Percentiles rank a stretch among this genome's conserved stretches.
Evolutionary conservation across 2,329 filamentous ascomycete species (phyloP).

Genomic region (Colletotrichum sp.): DNA sequence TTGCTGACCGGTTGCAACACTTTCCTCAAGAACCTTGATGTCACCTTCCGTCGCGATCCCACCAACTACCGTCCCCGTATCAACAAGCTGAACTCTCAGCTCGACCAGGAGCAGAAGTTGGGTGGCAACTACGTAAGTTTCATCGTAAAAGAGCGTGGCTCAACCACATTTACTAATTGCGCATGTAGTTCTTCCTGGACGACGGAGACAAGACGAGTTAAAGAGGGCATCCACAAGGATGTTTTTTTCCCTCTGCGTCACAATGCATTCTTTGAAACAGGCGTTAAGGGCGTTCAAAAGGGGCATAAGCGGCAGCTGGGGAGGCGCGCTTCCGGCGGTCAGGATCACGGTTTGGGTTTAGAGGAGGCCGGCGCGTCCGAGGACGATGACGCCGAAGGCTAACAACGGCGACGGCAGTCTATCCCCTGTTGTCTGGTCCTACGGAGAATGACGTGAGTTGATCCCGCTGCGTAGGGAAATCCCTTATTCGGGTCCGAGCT

Average conservation of each 20-base stretch:
- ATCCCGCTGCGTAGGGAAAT: not conserved
- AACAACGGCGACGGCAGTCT: slow-evolving; percentile 63
- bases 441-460: slow-evolving; percentile 31
- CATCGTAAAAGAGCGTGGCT: not conserved
- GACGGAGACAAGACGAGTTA: slow-evolving; percentile 66
- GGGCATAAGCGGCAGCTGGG: slow-evolving; percentile 32
- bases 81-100: slow-evolving; percentile 95
- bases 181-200: slow-evolving; percentile 86
- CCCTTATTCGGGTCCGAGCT: not conserved
- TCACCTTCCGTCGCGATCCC: slow-evolving; percentile 98
- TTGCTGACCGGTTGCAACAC: slow-evolving; percentile 94
- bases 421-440: slow-evolving; percentile 73
- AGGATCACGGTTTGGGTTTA: slow-evolving; percentile 36
- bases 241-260: slow-evolving; percentile 32
- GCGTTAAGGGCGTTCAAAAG: slow-evolving; percentile 60
- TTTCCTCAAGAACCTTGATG: slow-evolving; percentile 95
- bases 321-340: slow-evolving; percentile 32
- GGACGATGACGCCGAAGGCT: slow-evolving; percentile 64
- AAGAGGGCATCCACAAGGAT: slow-evolving; percentile 55
- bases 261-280: slow-evolving; percentile 42
- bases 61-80: slow-evolving; percentile 96
- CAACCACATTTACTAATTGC: slow-evolving; percentile 22
- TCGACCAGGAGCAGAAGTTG: slow-evolving; percentile 97
- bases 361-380: slow-evolving; percentile 61
- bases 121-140: slow-evolving; percentile 84